Base-by-base conservation (phyloP, 139 green algal genomes). In the Chlorella sp. region DNA sequence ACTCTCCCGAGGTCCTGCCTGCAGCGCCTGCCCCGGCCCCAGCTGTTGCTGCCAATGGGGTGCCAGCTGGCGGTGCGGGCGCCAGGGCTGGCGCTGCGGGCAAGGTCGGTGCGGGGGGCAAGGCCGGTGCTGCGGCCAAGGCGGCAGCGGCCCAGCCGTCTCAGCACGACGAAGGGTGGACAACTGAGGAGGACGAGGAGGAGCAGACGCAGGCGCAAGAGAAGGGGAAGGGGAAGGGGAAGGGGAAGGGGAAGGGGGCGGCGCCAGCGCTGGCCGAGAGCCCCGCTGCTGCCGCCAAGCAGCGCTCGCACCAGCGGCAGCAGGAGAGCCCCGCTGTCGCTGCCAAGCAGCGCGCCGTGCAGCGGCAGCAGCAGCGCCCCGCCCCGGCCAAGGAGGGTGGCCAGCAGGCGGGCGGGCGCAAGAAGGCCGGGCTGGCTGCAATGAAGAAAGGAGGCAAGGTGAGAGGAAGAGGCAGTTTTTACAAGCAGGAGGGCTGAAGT, bases 371-470 rank as follows among this genome's bases (percentile, higher is more conserved):
- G 42, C 42, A 69, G 79, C 42, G 40, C n/a, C 34, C 75, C 34
- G 30, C n/a, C 34, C 28, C 34, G 11, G 75, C 36, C 34, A 81
- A 69, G 81, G 53, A 40, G 26, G n/a, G 32, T 9, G 3, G 66
- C 24, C 21, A 69, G 79, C 79, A 26, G 28, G 79, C 40, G 4
- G 48, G 18, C 12, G 40, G n/a, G 81, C 12, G 81, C 81, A 61
- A 84, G 79, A 64, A 84, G 79, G 79, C 79, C 3, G 79, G 40
- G 1, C 75, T 81, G 75, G 75, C 75, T 14, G 75, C 75, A 1
- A 81, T 81, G 75, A 81, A 48, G 75, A 81, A 81, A 34, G 34
- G 34, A 28, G 36, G 36, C 75, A 81, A 81, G 75, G 75, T 81
- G 75, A 36, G 34, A 9, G 48, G 48, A 9, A 57, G 48, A 9